phyloP scores from a whole-genome alignment of 176 grass and related monocot genomes.

The Oryza rufipogon region DNA sequence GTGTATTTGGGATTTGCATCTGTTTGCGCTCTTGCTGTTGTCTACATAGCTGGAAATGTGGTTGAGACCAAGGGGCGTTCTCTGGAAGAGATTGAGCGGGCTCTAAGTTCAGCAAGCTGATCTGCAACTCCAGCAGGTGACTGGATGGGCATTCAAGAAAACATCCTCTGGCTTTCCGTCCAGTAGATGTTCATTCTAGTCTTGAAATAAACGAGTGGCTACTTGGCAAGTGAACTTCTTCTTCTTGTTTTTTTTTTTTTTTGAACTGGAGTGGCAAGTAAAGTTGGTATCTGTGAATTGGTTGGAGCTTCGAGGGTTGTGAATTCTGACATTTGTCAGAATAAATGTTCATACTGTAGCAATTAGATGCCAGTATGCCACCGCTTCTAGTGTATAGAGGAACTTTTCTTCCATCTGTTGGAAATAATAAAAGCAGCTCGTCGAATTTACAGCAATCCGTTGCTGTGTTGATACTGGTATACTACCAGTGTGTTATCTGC shows the following conservation, averaged over 20 bases:
- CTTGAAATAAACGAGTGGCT: conserved; percentile 36
- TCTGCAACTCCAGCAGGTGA: neutral
- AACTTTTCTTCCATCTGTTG: neutral
- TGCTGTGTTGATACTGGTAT: neutral
- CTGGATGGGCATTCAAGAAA: neutral
- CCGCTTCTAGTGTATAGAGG: conserved; percentile 36
- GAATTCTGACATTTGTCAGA: neutral
- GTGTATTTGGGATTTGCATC: conserved; percentile 89
- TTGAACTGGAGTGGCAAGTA: neutral
- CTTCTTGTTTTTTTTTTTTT: neutral
- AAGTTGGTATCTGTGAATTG: neutral
- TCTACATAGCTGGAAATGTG: conserved; percentile 89
- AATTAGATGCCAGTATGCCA: neutral
- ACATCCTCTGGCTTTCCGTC: neutral
- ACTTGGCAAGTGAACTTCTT: neutral
- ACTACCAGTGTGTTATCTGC: too few species aligned
- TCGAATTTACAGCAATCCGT: neutral
- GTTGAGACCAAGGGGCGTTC: conserved; percentile 94
- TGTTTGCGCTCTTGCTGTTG: conserved; percentile 74
- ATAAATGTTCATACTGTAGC: neutral
- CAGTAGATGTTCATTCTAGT: conserved; percentile 1
- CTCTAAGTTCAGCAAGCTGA: conserved; percentile 50
- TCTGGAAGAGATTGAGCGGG: conserved; percentile 89
- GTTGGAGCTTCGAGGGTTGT: neutral
- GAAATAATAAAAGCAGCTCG: conserved; percentile 45